These are phyloP conservation scores for Gracilariopsis chorda DNA, from an alignment of 23 red algal genomes.

Conservation along the genomic window DNA sequence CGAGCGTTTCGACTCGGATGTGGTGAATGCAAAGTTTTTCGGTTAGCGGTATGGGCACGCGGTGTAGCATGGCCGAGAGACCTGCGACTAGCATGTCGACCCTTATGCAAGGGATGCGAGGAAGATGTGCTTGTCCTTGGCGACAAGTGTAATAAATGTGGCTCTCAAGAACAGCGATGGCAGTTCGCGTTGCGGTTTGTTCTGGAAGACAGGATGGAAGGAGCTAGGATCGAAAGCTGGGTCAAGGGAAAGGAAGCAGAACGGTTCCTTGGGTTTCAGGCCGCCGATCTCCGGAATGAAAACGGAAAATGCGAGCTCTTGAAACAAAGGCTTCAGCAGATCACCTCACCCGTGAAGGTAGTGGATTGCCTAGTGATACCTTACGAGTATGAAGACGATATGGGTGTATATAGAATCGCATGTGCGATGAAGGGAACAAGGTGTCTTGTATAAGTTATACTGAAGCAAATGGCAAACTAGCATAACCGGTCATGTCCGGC, in stretches of 20 bases:
- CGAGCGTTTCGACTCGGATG: background rate
- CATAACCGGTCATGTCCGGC: too few relatives aligned
- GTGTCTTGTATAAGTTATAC: background rate
- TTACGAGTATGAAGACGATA: slow-evolving; percentile 33
- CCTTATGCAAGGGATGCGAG: background rate
- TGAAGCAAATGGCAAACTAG: too few relatives aligned
- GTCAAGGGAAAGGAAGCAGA: slow-evolving; percentile 40
- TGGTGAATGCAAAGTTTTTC: background rate
- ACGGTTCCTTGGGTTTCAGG: background rate
- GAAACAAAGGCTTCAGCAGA: background rate
- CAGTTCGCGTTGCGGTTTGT: background rate
- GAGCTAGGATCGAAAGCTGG: slow-evolving; percentile 23
- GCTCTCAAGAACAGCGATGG: background rate
- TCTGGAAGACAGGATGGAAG: background rate
- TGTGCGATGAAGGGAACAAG: slow-evolving; percentile 8
- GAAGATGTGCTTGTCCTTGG: background rate
- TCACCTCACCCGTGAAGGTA: background rate
- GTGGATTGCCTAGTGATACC: slow-evolving; percentile 39
- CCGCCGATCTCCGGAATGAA: background rate
- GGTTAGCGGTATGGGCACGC: background rate
- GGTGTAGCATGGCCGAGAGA: background rate
- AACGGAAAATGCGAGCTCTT: background rate
- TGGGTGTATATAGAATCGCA: background rate
- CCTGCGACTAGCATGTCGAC: slow-evolving; percentile 2
- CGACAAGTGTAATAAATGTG: background rate